Evolutionary conservation across 2,329 filamentous ascomycete species (phyloP).

Genomic region (Coniochaeta sp.): DNA sequence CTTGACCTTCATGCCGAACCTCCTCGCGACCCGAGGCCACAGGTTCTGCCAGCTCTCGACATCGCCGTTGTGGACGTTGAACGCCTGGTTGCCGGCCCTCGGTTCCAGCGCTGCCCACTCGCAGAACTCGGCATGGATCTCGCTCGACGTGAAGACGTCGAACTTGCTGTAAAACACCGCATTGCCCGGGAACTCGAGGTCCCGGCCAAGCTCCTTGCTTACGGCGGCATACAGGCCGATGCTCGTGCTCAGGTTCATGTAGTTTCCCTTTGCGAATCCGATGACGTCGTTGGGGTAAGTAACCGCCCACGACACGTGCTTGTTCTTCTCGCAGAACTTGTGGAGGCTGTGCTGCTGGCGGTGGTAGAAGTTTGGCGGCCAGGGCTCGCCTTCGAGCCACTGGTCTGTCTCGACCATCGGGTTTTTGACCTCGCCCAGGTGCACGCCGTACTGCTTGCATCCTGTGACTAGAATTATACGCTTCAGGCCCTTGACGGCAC

Average conservation of each 20-base stretch:
- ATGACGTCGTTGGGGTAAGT: constrained; percentile 26
- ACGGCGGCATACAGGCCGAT: constrained; percentile 32
- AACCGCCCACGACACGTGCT: constrained; percentile 16
- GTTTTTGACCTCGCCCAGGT: constrained; percentile 37
- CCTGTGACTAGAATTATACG: constrained; percentile 41
- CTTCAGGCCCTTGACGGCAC: constrained; percentile 31
- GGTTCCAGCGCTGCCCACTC: constrained; percentile 23
- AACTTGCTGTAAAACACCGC: constrained; percentile 23
- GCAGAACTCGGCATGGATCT: constrained; percentile 26
- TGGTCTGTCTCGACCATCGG: constrained; percentile 39
- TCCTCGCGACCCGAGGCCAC: constrained; percentile 29
- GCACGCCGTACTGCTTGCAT: constrained; percentile 45
- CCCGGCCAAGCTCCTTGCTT: constrained; percentile 22
- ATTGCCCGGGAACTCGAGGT: constrained; percentile 25
- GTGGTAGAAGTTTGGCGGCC: constrained; percentile 43
- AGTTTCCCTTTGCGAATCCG: constrained; percentile 23
- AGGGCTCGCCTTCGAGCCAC: constrained; percentile 29
- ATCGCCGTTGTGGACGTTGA: constrained; percentile 35
- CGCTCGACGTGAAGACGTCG: constrained; percentile 24
- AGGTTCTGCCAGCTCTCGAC: constrained; percentile 31
- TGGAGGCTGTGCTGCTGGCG: constrained; percentile 36
- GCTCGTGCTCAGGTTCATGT: constrained; percentile 31
- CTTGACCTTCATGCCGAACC: constrained; percentile 26
- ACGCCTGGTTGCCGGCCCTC: constrained; percentile 27
- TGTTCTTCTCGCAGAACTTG: constrained; percentile 13